phyloP scores from a whole-genome alignment of 305 asterid genomes.

The Fraxinus baroniana region DNA sequence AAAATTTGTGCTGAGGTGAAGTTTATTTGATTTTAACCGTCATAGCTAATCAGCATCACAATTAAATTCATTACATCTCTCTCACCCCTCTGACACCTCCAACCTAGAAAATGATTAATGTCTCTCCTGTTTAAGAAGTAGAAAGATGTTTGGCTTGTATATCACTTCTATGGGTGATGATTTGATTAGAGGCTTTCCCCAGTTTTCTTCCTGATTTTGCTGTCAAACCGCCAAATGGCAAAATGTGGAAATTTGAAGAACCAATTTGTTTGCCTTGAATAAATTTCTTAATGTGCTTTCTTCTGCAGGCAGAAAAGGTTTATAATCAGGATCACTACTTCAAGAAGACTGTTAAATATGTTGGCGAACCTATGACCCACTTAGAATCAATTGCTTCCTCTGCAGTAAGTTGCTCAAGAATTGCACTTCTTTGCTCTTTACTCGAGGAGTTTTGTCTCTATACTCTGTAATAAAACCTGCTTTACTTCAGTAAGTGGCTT shows the following conservation, averaged over 20 bases:
- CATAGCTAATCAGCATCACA: conserved; percentile 16
- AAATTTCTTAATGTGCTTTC: neutral
- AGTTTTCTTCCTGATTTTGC: neutral
- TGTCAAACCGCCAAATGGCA: neutral
- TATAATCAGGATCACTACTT: conserved; percentile 81
- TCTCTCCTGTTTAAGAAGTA: neutral
- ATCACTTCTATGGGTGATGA: neutral
- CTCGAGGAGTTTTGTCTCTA: neutral
- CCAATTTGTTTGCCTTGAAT: neutral
- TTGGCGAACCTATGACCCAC: conserved; percentile 82
- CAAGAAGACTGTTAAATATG: conserved; percentile 65
- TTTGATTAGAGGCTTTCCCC: neutral
- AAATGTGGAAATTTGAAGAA: neutral
- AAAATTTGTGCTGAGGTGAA: conserved; percentile 84
- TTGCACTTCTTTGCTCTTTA: neutral
- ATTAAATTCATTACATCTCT: neutral
- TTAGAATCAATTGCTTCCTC: conserved; percentile 87
- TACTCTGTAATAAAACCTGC: neutral
- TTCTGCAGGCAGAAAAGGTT: conserved; percentile 78
- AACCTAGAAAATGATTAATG: neutral
- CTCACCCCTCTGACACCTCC: neutral
- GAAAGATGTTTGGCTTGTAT: neutral
- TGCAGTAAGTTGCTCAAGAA: conserved; percentile 48
- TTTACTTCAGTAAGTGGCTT: neutral
- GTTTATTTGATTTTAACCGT: conserved; percentile 7